Percentiles rank a stretch among this genome's conserved stretches.
Evolutionary conservation across 495 filamentous ascomycete genomes (phyloP).

Genomic region (Rostrohypoxylon terebratum): DNA sequence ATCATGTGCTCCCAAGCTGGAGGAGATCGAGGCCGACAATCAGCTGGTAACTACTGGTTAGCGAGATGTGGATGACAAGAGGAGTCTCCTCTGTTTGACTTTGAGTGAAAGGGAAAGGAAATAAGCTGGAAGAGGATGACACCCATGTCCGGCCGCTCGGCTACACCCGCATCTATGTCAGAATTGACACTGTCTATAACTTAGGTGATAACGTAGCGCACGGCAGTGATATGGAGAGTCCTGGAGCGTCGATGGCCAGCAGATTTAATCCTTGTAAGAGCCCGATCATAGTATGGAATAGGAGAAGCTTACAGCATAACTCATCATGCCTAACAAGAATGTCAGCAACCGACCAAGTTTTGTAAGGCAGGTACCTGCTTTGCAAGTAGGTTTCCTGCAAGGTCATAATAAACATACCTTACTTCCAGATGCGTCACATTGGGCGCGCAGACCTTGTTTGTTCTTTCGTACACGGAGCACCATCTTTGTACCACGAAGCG

Average conservation of each 20-base stretch:
- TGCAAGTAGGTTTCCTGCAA: slow-evolving; percentile 21
- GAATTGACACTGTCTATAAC: not conserved
- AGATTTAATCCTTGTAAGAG: slow-evolving; percentile 32
- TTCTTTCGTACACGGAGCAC: slow-evolving; percentile 50
- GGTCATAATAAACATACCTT: slow-evolving; percentile 41
- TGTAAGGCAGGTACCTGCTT: slow-evolving; percentile 27
- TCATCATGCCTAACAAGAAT: slow-evolving; percentile 46
- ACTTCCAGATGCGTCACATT: slow-evolving; percentile 51
- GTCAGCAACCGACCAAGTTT: slow-evolving; percentile 13
- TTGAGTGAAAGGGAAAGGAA: too few relatives aligned
- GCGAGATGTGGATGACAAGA: slow-evolving; percentile 2
- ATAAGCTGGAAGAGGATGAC: not conserved
- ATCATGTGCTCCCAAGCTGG: slow-evolving; percentile 51
- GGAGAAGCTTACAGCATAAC: slow-evolving; percentile 47
- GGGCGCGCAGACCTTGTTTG: slow-evolving; percentile 48
- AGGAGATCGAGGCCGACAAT: slow-evolving; percentile 47
- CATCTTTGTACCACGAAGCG: slow-evolving; percentile 51
- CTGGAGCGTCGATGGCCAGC: slow-evolving; percentile 20
- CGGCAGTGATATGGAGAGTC: slow-evolving; percentile 3
- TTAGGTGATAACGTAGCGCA: not conserved
- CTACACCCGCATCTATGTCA: slow-evolving; percentile 5
- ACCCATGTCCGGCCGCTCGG: slow-evolving; percentile 1
- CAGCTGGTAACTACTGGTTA: slow-evolving; percentile 35
- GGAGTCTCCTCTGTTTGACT: not conserved
- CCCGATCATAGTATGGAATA: slow-evolving; percentile 17